These are phyloP conservation scores for Sugiyamaella grinbergsii DNA, from an alignment of 1,139 yeast species.

Conservation along the genomic window DNA sequence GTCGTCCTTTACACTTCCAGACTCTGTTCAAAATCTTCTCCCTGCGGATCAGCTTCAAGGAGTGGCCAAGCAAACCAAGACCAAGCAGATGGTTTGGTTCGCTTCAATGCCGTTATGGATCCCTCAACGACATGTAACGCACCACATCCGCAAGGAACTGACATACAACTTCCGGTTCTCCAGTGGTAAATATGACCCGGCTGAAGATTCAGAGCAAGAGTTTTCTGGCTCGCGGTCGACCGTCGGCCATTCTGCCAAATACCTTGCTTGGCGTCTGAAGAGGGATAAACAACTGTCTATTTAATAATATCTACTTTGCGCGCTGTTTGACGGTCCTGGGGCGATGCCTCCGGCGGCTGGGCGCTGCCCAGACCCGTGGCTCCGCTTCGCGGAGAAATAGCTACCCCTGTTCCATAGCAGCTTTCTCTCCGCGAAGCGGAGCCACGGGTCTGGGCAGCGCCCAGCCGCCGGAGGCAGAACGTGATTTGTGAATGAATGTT, in stretches of 20 bases:
- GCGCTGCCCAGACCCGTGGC: too few relatives aligned
- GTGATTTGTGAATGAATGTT: too few relatives aligned
- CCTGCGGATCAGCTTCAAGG: constrained; percentile 32
- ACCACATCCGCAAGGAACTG: constrained; percentile 36
- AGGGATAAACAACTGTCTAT: constrained; percentile 9
- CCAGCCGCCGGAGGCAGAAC: constrained; percentile 6
- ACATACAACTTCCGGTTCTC: constrained; percentile 17
- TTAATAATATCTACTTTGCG: too few relatives aligned
- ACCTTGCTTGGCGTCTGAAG: constrained; percentile 57
- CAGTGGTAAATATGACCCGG: constrained; percentile 14
- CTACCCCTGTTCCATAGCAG: too few relatives aligned
- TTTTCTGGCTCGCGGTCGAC: constrained; percentile 20
- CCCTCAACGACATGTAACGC: constrained; percentile 49
- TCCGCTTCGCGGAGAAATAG: too few relatives aligned
- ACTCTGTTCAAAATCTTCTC: constrained; percentile 31
- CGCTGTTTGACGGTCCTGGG: too few relatives aligned
- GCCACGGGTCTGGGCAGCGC: constrained; percentile 4
- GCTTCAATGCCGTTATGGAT: constrained; percentile 73
- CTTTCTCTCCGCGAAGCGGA: constrained; percentile 7
- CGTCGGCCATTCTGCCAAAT: constrained; percentile 70
- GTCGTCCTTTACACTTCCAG: constrained; percentile 37
- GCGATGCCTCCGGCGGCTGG: too few relatives aligned
- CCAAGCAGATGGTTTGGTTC: constrained; percentile 65
- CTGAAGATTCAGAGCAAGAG: constrained; percentile 19
- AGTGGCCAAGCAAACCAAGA: constrained; percentile 34